Percentiles rank a stretch among this genome's conserved stretches.
phyloP scores from a whole-genome alignment of 176 grass and related monocot genomes.

The Metroxylon sagu region DNA sequence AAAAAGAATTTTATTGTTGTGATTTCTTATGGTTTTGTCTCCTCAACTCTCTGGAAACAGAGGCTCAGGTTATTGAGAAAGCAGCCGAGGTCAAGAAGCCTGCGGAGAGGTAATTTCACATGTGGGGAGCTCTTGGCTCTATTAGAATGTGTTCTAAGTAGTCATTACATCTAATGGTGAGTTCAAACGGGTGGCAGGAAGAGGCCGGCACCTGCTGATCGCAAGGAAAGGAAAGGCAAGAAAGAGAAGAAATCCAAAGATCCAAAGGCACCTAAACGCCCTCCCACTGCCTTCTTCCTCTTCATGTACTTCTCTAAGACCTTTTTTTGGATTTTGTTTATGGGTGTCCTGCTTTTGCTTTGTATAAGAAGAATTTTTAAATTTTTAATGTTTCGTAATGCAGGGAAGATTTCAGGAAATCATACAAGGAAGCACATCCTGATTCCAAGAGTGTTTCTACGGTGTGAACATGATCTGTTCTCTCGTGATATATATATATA shows the following conservation, averaged over 20 bases:
- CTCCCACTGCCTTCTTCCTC: conserved; percentile 75
- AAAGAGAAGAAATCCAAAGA: conserved; percentile 34
- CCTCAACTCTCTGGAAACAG: conserved; percentile 13
- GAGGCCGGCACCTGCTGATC: conserved; percentile 13
- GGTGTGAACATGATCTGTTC: conserved; percentile 3
- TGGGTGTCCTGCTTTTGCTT: not conserved
- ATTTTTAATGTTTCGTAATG: not conserved
- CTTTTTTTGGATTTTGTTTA: not conserved
- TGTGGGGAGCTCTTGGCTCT: not conserved
- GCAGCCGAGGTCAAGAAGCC: conserved; percentile 37
- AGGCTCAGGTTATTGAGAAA: conserved; percentile 75
- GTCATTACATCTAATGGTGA: not conserved
- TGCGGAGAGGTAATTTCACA: conserved; percentile 22
- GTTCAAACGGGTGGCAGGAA: conserved; percentile 20
- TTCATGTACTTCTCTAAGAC: conserved; percentile 42
- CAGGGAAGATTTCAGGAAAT: conserved; percentile 77
- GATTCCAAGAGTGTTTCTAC: conserved; percentile 38
- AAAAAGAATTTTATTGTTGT: not conserved
- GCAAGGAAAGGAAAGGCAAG: conserved; percentile 25
- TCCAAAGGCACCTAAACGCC: conserved; percentile 47
- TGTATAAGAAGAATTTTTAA: too few relatives aligned
- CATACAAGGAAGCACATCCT: conserved; percentile 63
- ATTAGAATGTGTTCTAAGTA: not conserved
- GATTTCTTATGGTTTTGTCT: not conserved
- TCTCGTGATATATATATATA: too few relatives aligned